Percentiles rank a stretch among this genome's conserved stretches.
phyloP scores from a whole-genome alignment of 306 rosid genomes.

The Malus asiatica region DNA sequence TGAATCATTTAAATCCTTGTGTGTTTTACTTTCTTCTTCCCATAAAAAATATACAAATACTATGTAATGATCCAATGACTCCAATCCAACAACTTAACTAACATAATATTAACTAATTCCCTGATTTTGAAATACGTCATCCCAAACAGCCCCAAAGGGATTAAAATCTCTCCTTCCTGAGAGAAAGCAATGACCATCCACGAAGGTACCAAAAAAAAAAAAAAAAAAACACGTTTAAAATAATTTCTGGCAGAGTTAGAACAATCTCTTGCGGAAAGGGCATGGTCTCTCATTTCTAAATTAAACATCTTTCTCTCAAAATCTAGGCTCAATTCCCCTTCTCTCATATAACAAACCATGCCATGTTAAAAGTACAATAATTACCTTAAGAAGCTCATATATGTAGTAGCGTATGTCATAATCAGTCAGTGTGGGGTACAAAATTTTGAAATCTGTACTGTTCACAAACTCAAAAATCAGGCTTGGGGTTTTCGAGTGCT shows the following conservation, averaged over 20 bases:
- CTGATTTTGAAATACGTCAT: neutral
- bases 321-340: no score
- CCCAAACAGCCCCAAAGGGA: neutral
- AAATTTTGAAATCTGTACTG: conserved; percentile 83
- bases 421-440: conserved; percentile 81
- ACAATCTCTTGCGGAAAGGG: neutral
- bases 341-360: no score
- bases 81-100: neutral
- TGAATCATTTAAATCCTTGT: neutral
- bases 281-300: neutral
- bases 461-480: conserved; percentile 84
- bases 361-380: neutral
- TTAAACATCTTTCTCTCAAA: no score
- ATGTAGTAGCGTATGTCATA: conserved; percentile 92
- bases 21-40: neutral
- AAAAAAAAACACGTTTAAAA: neutral
- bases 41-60: neutral
- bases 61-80: neutral
- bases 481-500: conserved; percentile 89
- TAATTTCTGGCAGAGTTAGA: neutral
- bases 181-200: neutral
- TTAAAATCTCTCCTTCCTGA: neutral
- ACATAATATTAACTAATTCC: neutral
- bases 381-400: conserved; percentile 91
- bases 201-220: neutral